These are phyloP conservation scores for Polyplosphaeria fusca DNA, from an alignment of 495 filamentous ascomycete species.

Conservation along the genomic window DNA sequence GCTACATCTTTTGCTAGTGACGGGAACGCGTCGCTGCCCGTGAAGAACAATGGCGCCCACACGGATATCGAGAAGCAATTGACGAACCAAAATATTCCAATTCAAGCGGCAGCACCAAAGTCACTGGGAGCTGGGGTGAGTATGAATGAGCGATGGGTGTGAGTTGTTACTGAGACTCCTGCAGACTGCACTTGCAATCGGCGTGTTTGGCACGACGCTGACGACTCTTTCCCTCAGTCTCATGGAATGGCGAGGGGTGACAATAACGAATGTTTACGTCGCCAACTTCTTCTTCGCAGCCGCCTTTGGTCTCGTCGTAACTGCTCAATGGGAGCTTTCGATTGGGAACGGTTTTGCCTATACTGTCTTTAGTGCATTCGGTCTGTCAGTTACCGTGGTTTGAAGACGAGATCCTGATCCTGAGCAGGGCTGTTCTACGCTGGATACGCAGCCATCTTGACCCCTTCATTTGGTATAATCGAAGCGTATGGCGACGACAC, in stretches of 20 bases:
- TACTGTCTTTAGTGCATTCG: constrained; percentile 51
- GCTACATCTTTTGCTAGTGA: neutral
- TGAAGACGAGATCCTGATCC: neutral
- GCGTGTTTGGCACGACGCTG: constrained; percentile 51
- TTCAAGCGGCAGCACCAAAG: neutral
- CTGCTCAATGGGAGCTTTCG: constrained; percentile 52
- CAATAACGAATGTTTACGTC: constrained; percentile 48
- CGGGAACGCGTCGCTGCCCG: neutral
- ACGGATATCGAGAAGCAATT: neutral
- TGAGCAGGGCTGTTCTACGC: constrained; percentile 45
- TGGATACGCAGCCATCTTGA: constrained; percentile 28
- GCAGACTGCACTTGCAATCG: constrained; percentile 47
- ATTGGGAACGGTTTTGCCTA: constrained; percentile 52
- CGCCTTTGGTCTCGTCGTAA: constrained; percentile 48
- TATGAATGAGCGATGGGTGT: neutral
- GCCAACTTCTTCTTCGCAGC: constrained; percentile 52
- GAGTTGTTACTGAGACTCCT: no score
- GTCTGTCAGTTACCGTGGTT: neutral
- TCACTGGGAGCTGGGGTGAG: neutral
- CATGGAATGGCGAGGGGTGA: constrained; percentile 52
- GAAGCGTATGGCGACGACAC: constrained; percentile 43
- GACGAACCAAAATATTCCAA: neutral
- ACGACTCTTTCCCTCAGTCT: constrained; percentile 49
- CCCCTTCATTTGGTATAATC: constrained; percentile 44
- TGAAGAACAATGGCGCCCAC: neutral